Evolutionary conservation across 2,329 filamentous ascomycete species (phyloP), one percentile per base, ranked within the genome.

Genomic region (Colletotrichum sp.): DNA sequence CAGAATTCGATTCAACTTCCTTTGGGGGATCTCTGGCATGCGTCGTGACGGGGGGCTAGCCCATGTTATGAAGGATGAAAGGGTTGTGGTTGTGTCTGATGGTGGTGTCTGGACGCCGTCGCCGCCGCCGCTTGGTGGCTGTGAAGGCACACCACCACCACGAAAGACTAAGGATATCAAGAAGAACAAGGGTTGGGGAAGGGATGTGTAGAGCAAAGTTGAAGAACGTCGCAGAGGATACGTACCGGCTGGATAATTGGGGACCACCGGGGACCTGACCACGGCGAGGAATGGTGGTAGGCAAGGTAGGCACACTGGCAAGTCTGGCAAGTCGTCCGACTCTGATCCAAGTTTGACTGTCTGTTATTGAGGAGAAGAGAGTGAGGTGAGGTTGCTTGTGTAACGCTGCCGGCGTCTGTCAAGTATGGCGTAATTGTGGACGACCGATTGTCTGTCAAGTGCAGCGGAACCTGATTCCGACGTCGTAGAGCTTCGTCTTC

Each of bases 41-140:
- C 36, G 60, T 62, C 39, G 60, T 70, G 28, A 60, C 60, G n/a
- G 30, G 62, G 62, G 72, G 34, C 72, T 67, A 52, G 30, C 26
- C n/a, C 59, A 69, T 62, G 21, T 75, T 63, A 67, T 55, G 72
- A 36, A 60, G 26, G 57, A 28, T 62, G 52, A 72, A 72, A 72
- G 69, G 52, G 36, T 49, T 32, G 70, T 57, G 69, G 69, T 44
- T 63, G 69, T 72, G 59, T 72, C 24, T 63, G 68, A 32, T 70
- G 57, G 36, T 70, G 28, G 57, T 70, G 57, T 70, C 36, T 52
- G 55, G 68, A 34, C 36, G 64, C 30, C 52, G 32, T 16, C n/a
- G 34, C 39, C 34, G 64, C 39, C 39, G 34, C 44, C 67, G 28
- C 63, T 49, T 28, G 67, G 52, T 49, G 67, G 55, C 69, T 57